Evolutionary conservation across 352 stramenopile species (phyloP).

Genomic region (Plasmopara halstedii): DNA sequence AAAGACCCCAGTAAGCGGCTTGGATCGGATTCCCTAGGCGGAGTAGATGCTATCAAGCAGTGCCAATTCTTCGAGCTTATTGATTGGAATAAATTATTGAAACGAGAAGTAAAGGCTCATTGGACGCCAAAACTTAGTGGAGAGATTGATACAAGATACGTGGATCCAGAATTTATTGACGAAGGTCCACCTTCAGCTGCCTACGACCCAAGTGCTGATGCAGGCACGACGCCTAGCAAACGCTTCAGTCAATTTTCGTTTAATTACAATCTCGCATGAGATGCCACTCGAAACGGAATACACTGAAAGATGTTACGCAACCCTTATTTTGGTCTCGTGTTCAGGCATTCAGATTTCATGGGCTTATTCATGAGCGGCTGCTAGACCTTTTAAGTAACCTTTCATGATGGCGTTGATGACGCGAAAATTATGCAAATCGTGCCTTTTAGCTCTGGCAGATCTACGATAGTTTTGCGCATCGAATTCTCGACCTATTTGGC

Average conservation of each 20-base stretch:
- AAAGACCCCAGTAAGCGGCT: constrained; percentile 70
- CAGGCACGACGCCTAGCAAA: constrained; percentile 66
- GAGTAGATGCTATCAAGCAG: constrained; percentile 63
- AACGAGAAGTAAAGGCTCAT: constrained; percentile 63
- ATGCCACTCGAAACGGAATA: neutral
- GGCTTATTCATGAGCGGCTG: constrained; percentile 79
- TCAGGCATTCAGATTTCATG: too few species aligned
- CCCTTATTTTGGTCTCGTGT: neutral
- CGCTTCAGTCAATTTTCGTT: constrained; percentile 89
- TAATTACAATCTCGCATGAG: constrained; percentile 69
- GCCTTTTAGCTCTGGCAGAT: too few species aligned
- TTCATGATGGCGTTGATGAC: constrained; percentile 84
- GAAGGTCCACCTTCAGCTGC: constrained; percentile 74
- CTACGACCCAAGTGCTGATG: constrained; percentile 58
- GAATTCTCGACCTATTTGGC: too few species aligned
- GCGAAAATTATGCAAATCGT: constrained; percentile 89
- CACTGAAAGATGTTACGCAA: neutral
- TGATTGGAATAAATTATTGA: constrained; percentile 68
- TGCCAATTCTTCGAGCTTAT: constrained; percentile 68
- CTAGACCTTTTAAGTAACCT: constrained; percentile 65
- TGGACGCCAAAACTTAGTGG: constrained; percentile 81
- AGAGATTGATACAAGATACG: constrained; percentile 83
- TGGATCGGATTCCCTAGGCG: constrained; percentile 53
- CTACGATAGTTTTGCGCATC: too few species aligned
- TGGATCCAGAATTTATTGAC: constrained; percentile 84